A percentile compares a stretch with the other conserved stretches of the same genome.
Conservation (phyloP, 495 filamentous ascomycete species). For the Zalerion maritima region DNA sequence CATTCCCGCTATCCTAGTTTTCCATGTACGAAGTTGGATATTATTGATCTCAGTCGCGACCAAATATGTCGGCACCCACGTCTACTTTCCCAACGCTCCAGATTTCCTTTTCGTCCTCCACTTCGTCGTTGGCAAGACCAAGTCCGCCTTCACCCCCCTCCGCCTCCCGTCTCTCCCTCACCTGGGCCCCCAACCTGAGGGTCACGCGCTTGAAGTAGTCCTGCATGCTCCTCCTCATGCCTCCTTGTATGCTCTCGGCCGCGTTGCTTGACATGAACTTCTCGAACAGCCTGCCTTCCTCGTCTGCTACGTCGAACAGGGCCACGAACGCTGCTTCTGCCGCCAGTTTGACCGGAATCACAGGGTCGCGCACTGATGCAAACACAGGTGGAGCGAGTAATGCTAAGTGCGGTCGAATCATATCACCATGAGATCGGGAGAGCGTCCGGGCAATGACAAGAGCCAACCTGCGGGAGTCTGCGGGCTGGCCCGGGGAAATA, state of each 20-base stretch:
- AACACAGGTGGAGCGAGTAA: slow-evolving; percentile 74
- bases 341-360: slow-evolving; percentile 94
- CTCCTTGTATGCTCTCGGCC: too few relatives aligned
- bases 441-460: slow-evolving; percentile 84
- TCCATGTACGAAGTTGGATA: background rate
- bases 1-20: slow-evolving; percentile 3
- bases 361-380: slow-evolving; percentile 72
- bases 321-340: slow-evolving; percentile 89
- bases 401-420: slow-evolving; percentile 63
- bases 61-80: slow-evolving; percentile 52
- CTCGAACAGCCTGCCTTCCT: slow-evolving; percentile 76
- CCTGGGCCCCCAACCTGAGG: slow-evolving; percentile 64
- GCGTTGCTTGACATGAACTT: slow-evolving; percentile 63
- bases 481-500: slow-evolving; percentile 59
- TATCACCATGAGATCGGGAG: slow-evolving; percentile 56
- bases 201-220: slow-evolving; percentile 96
- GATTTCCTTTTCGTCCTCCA: slow-evolving; percentile 86
- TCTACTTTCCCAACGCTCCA: slow-evolving; percentile 92
- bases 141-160: slow-evolving; percentile 79
- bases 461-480: slow-evolving; percentile 72
- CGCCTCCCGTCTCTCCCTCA: slow-evolving; percentile 74
- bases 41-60: slow-evolving; percentile 10
- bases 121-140: slow-evolving; percentile 73
- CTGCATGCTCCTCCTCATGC: slow-evolving; percentile 73
- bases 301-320: slow-evolving; percentile 84